Evolutionary conservation across 164 flowering plant species (phyloP).

Genomic region (Amborella trichopoda): DNA sequence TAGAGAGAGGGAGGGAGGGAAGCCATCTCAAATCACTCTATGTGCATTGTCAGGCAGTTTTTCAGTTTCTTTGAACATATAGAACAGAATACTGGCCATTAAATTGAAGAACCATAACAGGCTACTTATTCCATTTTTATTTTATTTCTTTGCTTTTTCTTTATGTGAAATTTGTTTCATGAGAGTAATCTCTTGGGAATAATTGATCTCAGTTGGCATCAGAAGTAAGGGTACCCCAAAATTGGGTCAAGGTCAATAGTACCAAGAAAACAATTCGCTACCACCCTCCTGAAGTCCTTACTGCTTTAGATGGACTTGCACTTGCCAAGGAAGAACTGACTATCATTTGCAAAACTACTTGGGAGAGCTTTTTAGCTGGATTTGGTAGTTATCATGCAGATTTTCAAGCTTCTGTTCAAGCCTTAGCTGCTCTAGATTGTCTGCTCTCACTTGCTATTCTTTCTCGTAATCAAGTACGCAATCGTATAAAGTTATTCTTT

Average conservation of each 20-base stretch:
- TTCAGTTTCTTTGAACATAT: too few species aligned
- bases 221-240: slow-evolving; percentile 53
- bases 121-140: too few species aligned
- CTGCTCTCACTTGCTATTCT: slow-evolving; percentile 73
- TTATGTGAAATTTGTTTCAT: not conserved
- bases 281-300: slow-evolving; percentile 82
- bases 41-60: too few species aligned
- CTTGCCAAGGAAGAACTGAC: slow-evolving; percentile 69
- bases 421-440: slow-evolving; percentile 87
- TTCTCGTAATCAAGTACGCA: slow-evolving; percentile 63
- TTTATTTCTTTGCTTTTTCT: too few species aligned
- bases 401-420: slow-evolving; percentile 82
- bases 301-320: slow-evolving; percentile 47
- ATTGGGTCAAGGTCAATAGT: slow-evolving; percentile 85
- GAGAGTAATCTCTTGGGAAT: slow-evolving; percentile 1
- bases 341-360: slow-evolving; percentile 53
- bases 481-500: not conserved
- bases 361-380: slow-evolving; percentile 54
- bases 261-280: slow-evolving; percentile 79
- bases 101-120: too few species aligned
- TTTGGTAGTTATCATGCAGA: slow-evolving; percentile 60
- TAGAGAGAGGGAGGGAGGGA: too few species aligned
- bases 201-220: slow-evolving; percentile 46
- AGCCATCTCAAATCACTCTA: too few species aligned
- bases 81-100: too few species aligned